Base-by-base conservation (phyloP, 805 yeast species). In the Ogataea pilisensis region DNA sequence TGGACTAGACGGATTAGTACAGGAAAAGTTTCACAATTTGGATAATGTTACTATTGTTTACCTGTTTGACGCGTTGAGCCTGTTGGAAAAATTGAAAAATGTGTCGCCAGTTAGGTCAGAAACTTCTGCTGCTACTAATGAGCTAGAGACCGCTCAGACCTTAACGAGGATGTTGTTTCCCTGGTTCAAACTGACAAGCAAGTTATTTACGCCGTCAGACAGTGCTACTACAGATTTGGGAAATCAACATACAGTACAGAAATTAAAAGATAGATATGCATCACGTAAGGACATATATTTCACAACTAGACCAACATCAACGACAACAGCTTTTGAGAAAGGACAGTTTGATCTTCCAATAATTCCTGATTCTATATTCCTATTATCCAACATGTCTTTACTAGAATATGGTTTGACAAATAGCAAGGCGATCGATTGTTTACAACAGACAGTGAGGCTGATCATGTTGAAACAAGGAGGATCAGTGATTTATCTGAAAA, bases 391-490 rank as follows among this genome's bases (percentile, higher is more conserved):
- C 28, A 32, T 43, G 2, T 35, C 52, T 2, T 13, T 34, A 8
- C 41, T 49, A 36, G 35, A 39, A 8, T 58, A 55, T 40, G 47
- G 45, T 20, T 39, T 52, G 11, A 43, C 37, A 7, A 48, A 45
- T 3, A 42, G 50, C 34, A 38, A 42, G 11, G 37, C 39, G 7
- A 41, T 59, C 12, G 64, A 59, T 35, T 49, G 43, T 24, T 25
- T 56, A 19, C 64, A 59, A 37, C 64, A 59, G 33, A 14, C 49
- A 5, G 27, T 57, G 20, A 45, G 62, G 19, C 35, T 48, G 9
- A 33, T 51, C 8, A 42, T 47, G 37, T 22, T 48, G 11, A 42
- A 42, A 14, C 34, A 35, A 9, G 40, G 43, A 5, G 52, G 50
- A n/a, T 38, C 50, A 2, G 26, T 44, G 1, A 13, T 20, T 20